Percentiles rank a stretch among this genome's conserved stretches.
These are phyloP conservation scores for Phanerodontia chrysosporium DNA, from an alignment of 768 basidiomycete species.

Conservation along the genomic window DNA sequence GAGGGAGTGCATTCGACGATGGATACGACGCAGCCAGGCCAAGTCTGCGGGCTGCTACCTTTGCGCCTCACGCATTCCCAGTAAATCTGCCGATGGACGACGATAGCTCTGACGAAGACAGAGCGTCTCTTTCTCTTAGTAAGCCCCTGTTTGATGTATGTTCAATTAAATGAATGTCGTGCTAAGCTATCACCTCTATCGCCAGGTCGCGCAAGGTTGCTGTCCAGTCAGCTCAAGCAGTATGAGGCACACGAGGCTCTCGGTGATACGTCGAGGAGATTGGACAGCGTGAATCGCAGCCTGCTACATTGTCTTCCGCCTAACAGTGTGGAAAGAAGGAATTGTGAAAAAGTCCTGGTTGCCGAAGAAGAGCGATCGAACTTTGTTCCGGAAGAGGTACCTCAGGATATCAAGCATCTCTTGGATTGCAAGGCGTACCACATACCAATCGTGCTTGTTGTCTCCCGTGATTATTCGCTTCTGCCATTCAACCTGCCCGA, in stretches of 20 bases:
- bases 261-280: neutral
- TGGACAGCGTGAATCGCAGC: neutral
- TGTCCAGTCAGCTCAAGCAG: neutral
- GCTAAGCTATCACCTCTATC: neutral
- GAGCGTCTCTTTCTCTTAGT: neutral
- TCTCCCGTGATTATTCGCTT: constrained; percentile 7
- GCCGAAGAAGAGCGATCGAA: neutral
- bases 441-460: constrained; percentile 11
- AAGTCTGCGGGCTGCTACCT: neutral
- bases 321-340: neutral
- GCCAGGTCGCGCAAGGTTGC: neutral
- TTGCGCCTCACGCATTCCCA: neutral
- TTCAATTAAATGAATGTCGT: no score
- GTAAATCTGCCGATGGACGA: neutral
- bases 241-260: neutral
- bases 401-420: constrained; percentile 13
- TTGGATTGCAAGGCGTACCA: constrained; percentile 5
- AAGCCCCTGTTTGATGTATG: neutral
- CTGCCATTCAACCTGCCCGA: constrained; percentile 9
- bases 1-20: neutral
- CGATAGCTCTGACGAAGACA: neutral
- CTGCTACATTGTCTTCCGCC: neutral
- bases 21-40: neutral
- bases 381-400: neutral
- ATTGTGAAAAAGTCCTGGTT: neutral